phyloP scores from a whole-genome alignment of 1,139 yeast genomes.

The Pichia sp. region DNA sequence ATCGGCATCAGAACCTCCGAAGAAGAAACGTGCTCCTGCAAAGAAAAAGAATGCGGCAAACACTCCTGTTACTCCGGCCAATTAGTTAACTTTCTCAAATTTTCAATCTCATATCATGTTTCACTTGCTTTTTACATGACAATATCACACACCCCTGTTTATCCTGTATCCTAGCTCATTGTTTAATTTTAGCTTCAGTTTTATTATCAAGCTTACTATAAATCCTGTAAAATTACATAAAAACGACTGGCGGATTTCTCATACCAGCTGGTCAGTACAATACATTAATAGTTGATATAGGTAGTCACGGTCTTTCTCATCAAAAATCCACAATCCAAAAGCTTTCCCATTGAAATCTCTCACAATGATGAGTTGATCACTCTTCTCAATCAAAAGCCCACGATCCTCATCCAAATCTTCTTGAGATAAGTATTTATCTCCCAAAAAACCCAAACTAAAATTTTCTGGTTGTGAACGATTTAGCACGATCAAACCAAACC shows the following conservation, averaged over 20 bases:
- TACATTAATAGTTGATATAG: conserved; percentile 53
- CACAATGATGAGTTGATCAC: conserved; percentile 75
- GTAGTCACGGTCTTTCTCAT: conserved; percentile 65
- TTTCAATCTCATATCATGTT: no score
- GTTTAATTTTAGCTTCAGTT: neutral
- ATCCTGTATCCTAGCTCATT: neutral
- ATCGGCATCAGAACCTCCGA: conserved; percentile 26
- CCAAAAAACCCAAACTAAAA: conserved; percentile 73
- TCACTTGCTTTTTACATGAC: neutral
- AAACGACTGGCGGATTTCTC: neutral
- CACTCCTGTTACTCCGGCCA: conserved; percentile 4
- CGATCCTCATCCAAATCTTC: conserved; percentile 44
- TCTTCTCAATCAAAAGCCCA: conserved; percentile 70
- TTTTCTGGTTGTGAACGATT: conserved; percentile 74
- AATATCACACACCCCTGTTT: neutral
- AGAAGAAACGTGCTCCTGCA: conserved; percentile 27
- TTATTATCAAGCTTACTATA: neutral
- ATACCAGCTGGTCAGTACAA: conserved; percentile 38
- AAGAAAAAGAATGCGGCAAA: conserved; percentile 20
- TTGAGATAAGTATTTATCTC: conserved; percentile 40
- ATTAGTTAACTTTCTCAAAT: neutral
- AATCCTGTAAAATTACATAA: neutral
- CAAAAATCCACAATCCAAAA: conserved; percentile 86
- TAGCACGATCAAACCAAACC: conserved; percentile 74
- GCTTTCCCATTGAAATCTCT: conserved; percentile 73